Evolutionary conservation across 2,329 filamentous ascomycete species (phyloP), one percentile per base, ranked within the genome.

Genomic region (Diplodia intermedia): DNA sequence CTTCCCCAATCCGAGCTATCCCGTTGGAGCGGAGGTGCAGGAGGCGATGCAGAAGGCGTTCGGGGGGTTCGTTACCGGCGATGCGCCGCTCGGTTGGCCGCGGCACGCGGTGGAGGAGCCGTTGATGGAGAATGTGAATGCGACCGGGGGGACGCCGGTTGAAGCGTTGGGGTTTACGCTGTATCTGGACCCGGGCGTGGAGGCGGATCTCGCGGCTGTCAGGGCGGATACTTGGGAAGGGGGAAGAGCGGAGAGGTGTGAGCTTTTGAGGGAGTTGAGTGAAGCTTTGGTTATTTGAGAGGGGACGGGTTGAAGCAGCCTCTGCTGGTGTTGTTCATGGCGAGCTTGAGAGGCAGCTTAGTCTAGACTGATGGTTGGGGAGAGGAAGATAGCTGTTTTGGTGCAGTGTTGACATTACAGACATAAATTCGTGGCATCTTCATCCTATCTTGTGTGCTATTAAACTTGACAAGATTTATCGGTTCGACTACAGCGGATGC

Each of bases 181-280:
- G 15, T 50, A 33, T 12, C 15, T 49, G 9, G 40, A 23, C 1
- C 26, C 57, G 2, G 57, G 29, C 3, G 40, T 62, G 3, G 18
- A 31, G 57, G 6, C 5, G 23, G 57, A 72, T 20, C 55, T 74
- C 15, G 60, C 15, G n/a, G 15, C 7, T 6, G 57, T 50, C 2
- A 43, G 31, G 31, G 73, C 69, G 26, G 72, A 69, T 38, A 43
- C 23, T 15, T 75, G 73, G 73, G 73, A 75, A 57, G 72, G 71
- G 0, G 72, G 73, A 14, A 61, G 72, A 9, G 72, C 70, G 2
- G 57, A n/a, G 49, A 65, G 74, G 38, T 75, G 74, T 65, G 71
- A 73, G 14, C 72, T 74, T 20, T 73, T 72, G 72, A 71, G 69
- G 57, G 69, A 61, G 14, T 67, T 74, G 26, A 70, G 68, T 11